phyloP scores from a whole-genome alignment of 441 rosid species.

The Eruca vesicaria region DNA sequence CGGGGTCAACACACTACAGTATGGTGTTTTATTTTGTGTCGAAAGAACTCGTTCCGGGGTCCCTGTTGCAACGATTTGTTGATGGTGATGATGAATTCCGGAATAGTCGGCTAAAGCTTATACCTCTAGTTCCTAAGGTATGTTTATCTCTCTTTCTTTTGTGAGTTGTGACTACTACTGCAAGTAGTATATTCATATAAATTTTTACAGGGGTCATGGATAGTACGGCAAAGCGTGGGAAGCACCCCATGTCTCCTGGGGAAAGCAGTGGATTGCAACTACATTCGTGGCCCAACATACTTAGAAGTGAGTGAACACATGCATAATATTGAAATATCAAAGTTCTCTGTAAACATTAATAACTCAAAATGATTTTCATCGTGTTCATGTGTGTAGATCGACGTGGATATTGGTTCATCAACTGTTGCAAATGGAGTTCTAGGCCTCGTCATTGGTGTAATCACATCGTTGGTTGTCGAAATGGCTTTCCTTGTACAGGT shows the following conservation, averaged over 20 bases:
- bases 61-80: conserved; percentile 92
- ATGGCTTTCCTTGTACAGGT: conserved; percentile 99
- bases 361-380: not conserved
- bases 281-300: conserved; percentile 79
- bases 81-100: conserved; percentile 99
- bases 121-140: conserved; percentile 98
- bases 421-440: conserved; percentile 98
- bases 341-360: not conserved
- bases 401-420: conserved; percentile 96
- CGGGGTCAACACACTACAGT: conserved; percentile 95
- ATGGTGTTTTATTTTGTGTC: conserved; percentile 97
- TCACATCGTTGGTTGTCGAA: conserved; percentile 90
- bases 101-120: conserved; percentile 91
- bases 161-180: conserved; percentile 13
- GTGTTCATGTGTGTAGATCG: conserved; percentile 55
- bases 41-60: conserved; percentile 71
- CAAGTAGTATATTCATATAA: conserved; percentile 6
- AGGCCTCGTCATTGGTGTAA: conserved; percentile 93
- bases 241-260: conserved; percentile 98
- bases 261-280: conserved; percentile 96
- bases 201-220: conserved; percentile 86
- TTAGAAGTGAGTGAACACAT: conserved; percentile 59
- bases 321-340: not conserved
- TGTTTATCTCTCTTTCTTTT: conserved; percentile 7
- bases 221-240: conserved; percentile 98